Evolutionary conservation across 345 rosid genomes (phyloP), one percentile per base, ranked within the genome.

Genomic region (Firmiana major): DNA sequence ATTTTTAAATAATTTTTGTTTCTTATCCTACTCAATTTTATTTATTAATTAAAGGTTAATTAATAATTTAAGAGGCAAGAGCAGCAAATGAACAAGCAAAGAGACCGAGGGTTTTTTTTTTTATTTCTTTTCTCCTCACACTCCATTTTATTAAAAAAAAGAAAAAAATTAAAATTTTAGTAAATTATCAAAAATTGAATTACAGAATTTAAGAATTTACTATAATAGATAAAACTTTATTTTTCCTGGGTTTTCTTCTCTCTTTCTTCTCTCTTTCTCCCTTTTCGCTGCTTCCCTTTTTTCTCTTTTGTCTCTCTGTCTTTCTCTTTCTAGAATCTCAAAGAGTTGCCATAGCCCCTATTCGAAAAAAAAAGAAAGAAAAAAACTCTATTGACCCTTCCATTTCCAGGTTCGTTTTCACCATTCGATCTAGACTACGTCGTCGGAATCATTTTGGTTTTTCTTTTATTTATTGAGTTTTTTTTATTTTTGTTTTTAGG

Each of bases 301-400:
- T 79, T 76, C 71, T 63, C 76, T 42, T 62, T 74, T 68, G 75
- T 79, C 69, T 34, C 36, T 75, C 74, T 54, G 21, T 42, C 36
- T 54, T 48, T 82, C 73, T 81, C 81, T 81, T 86, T 83, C 85
- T 83, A 84, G 85, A 90, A 85, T 89, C 91, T 84, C 77, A 74
- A 71, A 10, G 55, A 81, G 84, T 88, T 84, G 83, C 85, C 84
- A 73, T 75, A 84, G 78, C 82, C 85, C 82, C 84, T 79, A 75
- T 82, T 83, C 22, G 73, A 34, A n/a, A 7, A 69, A 7, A 10
- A 69, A 26, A 68, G 7, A 46, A 4, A 26, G 4, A 4, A 13
- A 1, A n/a, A 79, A 85, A 74, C 87, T 80, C 78, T 77, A 48
- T 74, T 74, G 43, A n/a, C 79, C 67, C 81, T 81, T 76, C 72